A percentile compares a stretch with the other conserved stretches of the same genome.
Conservation (phyloP, 2,329 filamentous ascomycete species). For the Aphanocladium album region DNA sequence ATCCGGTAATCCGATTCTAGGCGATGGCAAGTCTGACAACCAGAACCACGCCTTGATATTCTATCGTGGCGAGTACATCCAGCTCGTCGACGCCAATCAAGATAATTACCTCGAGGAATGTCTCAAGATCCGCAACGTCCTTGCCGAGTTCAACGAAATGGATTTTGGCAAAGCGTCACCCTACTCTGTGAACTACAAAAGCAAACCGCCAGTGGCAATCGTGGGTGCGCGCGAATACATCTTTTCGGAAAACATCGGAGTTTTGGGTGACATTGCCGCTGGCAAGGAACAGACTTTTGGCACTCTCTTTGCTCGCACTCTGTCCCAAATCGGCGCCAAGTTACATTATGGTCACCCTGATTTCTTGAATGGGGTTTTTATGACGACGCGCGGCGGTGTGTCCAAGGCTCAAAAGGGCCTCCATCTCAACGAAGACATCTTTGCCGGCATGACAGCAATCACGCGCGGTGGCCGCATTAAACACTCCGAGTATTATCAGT, state of each 20-base stretch:
- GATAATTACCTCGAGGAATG: constrained; percentile 99
- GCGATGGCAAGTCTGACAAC: constrained; percentile 98
- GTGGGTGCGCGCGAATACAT: constrained; percentile 99
- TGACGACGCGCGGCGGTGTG: constrained; percentile 96
- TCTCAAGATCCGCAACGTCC: constrained; percentile 93
- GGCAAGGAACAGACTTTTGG: constrained; percentile 99
- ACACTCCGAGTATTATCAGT: constrained; percentile 99
- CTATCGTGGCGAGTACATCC: constrained; percentile 98
- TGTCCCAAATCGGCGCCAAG: constrained; percentile 96
- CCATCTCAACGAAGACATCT: constrained; percentile 99
- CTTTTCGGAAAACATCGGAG: constrained; percentile 99
- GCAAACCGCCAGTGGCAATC: constrained; percentile 81
- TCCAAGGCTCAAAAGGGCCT: constrained; percentile 98
- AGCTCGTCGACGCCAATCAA: constrained; percentile 98
- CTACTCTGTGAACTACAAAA: constrained; percentile 86
- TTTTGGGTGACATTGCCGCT: constrained; percentile 94
- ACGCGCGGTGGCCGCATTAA: constrained; percentile 97
- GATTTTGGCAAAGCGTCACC: constrained; percentile 93
- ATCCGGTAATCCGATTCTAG: constrained; percentile 95
- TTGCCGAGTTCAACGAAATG: constrained; percentile 98
- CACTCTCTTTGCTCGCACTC: constrained; percentile 93
- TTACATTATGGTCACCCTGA: constrained; percentile 98
- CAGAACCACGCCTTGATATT: constrained; percentile 98
- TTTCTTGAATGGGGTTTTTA: constrained; percentile 99
- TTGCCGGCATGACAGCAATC: constrained; percentile 95